phyloP scores from a whole-genome alignment of 2,329 filamentous ascomycete genomes.

The Coniochaeta pulveracea region DNA sequence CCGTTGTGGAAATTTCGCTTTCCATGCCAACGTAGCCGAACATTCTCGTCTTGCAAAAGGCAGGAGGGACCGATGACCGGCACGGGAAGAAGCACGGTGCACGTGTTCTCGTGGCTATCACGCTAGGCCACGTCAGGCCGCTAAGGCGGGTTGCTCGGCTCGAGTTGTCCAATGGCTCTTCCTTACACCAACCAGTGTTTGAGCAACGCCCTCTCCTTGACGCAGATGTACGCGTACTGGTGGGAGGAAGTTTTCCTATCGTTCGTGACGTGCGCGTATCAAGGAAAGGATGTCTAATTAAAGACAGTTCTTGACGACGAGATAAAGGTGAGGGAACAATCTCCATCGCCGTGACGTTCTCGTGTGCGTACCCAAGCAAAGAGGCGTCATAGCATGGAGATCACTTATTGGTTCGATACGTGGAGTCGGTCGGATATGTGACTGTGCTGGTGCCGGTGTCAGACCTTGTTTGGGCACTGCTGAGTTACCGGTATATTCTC shows the following conservation, averaged over 20 bases:
- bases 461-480: too few species aligned
- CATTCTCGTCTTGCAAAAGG: not conserved
- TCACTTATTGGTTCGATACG: too few species aligned
- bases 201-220: not conserved
- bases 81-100: slow-evolving; percentile 1
- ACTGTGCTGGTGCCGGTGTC: too few species aligned
- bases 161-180: not conserved
- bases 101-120: slow-evolving; percentile 4
- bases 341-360: too few species aligned
- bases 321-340: not conserved
- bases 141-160: not conserved
- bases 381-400: too few species aligned
- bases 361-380: too few species aligned
- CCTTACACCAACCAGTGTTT: not conserved
- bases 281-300: not conserved
- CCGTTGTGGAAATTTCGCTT: slow-evolving; percentile 2
- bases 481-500: too few species aligned
- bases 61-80: not conserved
- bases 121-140: not conserved
- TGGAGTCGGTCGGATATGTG: too few species aligned
- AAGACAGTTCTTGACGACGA: not conserved
- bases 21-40: not conserved
- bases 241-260: not conserved
- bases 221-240: not conserved
- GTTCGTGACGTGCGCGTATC: not conserved